phyloP scores from a whole-genome alignment of 163 green algal species.

The Prototheca stagnorum region DNA sequence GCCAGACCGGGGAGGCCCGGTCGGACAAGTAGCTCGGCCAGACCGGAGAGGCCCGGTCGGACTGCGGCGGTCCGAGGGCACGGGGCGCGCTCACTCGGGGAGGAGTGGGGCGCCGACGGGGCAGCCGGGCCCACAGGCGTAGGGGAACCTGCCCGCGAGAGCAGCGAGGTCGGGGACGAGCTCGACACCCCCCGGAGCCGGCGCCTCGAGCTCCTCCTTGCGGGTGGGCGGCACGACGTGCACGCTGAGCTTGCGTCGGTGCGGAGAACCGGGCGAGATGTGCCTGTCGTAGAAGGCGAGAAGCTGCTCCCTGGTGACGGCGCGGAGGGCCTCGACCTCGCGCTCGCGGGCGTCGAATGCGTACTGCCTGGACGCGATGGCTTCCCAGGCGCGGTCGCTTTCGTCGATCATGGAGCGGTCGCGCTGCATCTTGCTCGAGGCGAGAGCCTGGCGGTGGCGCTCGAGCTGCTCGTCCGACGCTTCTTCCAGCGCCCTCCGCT shows the following conservation, averaged over 20 bases:
- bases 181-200: background rate
- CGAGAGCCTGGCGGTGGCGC: slow-evolving; percentile 38
- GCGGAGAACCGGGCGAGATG: slow-evolving; percentile 11
- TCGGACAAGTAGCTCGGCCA: too few species aligned
- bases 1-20: too few species aligned
- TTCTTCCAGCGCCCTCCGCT: slow-evolving; percentile 14
- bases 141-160: too few species aligned
- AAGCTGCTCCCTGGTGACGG: slow-evolving; percentile 21
- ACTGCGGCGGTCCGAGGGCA: too few species aligned
- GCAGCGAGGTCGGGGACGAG: background rate
- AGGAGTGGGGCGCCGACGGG: too few species aligned
- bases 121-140: too few species aligned
- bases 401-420: slow-evolving; percentile 64
- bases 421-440: slow-evolving; percentile 50
- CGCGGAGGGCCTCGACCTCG: slow-evolving; percentile 29
- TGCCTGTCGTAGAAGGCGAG: slow-evolving; percentile 14
- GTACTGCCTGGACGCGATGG: slow-evolving; percentile 36
- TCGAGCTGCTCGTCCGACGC: slow-evolving; percentile 51
- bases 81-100: too few species aligned
- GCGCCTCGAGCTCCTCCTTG: slow-evolving; percentile 5
- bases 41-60: too few species aligned
- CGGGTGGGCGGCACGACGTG: slow-evolving; percentile 22
- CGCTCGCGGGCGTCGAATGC: slow-evolving; percentile 35
- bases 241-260: slow-evolving; percentile 28
- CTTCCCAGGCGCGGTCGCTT: slow-evolving; percentile 61